Base-by-base conservation (phyloP, 352 stramenopile species). In the Phytophthora lateralis region DNA sequence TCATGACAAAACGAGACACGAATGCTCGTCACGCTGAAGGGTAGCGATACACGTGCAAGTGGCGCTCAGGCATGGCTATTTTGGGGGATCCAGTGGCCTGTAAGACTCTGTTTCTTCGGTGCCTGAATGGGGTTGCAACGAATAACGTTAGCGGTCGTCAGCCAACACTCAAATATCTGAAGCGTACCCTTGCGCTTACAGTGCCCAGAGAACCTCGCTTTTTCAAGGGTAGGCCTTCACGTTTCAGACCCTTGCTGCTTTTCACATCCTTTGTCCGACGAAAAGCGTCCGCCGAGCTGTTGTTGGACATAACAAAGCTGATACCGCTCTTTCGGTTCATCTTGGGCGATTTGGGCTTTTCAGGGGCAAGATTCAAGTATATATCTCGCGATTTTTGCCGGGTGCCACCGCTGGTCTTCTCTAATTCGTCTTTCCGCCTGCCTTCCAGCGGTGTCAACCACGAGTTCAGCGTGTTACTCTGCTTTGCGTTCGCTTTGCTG, bases 101-200 rank as follows among this genome's bases (percentile, higher is more conserved):
- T 47, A 20, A 53, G 39, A 43, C 14, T 61, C 21, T 38, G 30
- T 1, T 54, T 15, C 41, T 60, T 58, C 26, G 51, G 45, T 10
- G 55, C 27, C 59, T 66, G 35, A 14, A 42, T 15, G 14, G 15
- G 42, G 20, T 45, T 43, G 11, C n/a, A 55, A 41, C 39, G 34
- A 44, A 27, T 15, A 45, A 45, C 17, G 17, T 45, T 26, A 45
- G 39, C 6, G 35, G 35, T 10, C 12, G 18, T 54, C 51, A 65
- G 47, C 11, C 4, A 17, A 20, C 8, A 29, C 18, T 14, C 7
- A 15, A 9, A n/a, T 35, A 8, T 20, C 4, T 42, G 24, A 47
- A 57, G 27, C 65, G 27, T 63, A 73, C 65, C 43, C 38, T 59
- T 35, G 58, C 63, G 27, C 63, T 68, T 17, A 72, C 34, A 42